A percentile compares a stretch with the other conserved stretches of the same genome.
phyloP scores from a whole-genome alignment of 1,284 basidiomycete genomes.

The Cutaneotrichosporon cavernicola region DNA sequence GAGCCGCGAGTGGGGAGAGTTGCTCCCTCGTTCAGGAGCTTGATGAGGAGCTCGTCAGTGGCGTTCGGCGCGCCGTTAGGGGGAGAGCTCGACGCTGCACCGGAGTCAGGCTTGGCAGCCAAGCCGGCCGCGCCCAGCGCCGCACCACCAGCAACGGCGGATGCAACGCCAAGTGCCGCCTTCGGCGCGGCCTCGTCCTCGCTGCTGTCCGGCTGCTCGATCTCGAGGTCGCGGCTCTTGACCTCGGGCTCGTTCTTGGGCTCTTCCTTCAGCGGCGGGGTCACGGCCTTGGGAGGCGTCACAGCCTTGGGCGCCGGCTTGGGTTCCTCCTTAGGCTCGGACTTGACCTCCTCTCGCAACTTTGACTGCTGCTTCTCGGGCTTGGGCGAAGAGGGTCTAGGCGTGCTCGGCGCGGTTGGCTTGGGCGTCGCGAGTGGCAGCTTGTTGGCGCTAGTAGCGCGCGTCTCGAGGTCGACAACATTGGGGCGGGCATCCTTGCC shows the following conservation, averaged over 20 bases:
- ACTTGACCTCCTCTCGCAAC: slow-evolving; percentile 27
- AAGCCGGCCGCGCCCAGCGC: neutral
- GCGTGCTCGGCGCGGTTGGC: slow-evolving; percentile 10
- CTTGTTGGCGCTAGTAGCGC: slow-evolving; percentile 47
- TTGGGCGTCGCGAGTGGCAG: slow-evolving; percentile 51
- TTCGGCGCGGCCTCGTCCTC: slow-evolving; percentile 14
- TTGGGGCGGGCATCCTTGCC: slow-evolving; percentile 76
- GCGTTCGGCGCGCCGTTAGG: slow-evolving; percentile 6
- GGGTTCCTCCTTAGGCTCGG: slow-evolving; percentile 22
- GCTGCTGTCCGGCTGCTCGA: slow-evolving; percentile 45
- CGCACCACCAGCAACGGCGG: slow-evolving; percentile 1
- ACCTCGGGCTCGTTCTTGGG: slow-evolving; percentile 26
- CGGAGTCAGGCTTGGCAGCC: neutral
- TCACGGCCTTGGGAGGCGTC: slow-evolving; percentile 19
- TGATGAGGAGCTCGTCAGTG: slow-evolving; percentile 65
- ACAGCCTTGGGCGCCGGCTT: slow-evolving; percentile 19
- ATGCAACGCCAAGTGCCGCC: slow-evolving; percentile 1
- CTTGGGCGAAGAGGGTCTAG: slow-evolving; percentile 6
- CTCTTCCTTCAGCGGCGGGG: slow-evolving; percentile 6
- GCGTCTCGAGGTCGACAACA: slow-evolving; percentile 58
- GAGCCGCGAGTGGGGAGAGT: slow-evolving; percentile 85
- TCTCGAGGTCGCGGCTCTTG: slow-evolving; percentile 41
- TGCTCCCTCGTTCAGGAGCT: slow-evolving; percentile 77
- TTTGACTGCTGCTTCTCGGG: neutral
- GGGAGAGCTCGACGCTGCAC: neutral